These are phyloP conservation scores for Pulveroboletus sp. DNA, from an alignment of 768 basidiomycete species.

Conservation along the genomic window DNA sequence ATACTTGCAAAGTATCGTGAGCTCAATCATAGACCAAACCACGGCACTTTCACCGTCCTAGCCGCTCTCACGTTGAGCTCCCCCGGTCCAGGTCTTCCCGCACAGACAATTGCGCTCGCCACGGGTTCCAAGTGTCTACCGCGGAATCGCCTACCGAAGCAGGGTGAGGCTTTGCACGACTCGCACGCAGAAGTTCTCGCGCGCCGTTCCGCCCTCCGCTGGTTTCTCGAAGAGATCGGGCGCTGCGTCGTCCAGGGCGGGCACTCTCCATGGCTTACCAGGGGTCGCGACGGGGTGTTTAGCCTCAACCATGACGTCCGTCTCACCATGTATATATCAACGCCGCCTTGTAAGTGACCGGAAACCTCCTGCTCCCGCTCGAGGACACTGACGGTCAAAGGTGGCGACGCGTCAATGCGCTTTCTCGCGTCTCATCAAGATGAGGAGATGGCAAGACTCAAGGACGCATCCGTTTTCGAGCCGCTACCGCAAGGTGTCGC, in stretches of 20 bases:
- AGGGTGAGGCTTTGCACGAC: constrained; percentile 82
- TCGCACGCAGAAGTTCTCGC: constrained; percentile 93
- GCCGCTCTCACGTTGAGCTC: constrained; percentile 52
- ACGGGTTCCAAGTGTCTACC: constrained; percentile 89
- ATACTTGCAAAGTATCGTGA: constrained; percentile 43
- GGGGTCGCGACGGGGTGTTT: constrained; percentile 37
- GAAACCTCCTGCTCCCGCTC: constrained; percentile 42
- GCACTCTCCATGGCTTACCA: constrained; percentile 48
- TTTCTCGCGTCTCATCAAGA: constrained; percentile 74
- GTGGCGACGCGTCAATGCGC: constrained; percentile 86
- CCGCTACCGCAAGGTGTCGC: constrained; percentile 35
- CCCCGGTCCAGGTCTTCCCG: constrained; percentile 11
- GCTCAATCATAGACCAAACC: constrained; percentile 47
- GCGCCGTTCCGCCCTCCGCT: constrained; percentile 68
- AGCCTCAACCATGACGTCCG: constrained; percentile 41
- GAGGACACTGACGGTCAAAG: constrained; percentile 40
- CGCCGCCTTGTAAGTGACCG: constrained; percentile 44
- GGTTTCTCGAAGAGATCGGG: constrained; percentile 70
- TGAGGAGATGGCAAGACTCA: constrained; percentile 63
- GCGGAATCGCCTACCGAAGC: constrained; percentile 47
- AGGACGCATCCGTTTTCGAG: constrained; percentile 41
- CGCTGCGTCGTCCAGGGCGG: constrained; percentile 16
- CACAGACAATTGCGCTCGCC: constrained; percentile 63
- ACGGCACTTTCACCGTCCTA: constrained; percentile 58
- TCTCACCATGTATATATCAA: constrained; percentile 74